A percentile compares a stretch with the other conserved stretches of the same genome.
Conservation (phyloP, 371 early-diverging fungal species). For the Mucor mucedo region DNA sequence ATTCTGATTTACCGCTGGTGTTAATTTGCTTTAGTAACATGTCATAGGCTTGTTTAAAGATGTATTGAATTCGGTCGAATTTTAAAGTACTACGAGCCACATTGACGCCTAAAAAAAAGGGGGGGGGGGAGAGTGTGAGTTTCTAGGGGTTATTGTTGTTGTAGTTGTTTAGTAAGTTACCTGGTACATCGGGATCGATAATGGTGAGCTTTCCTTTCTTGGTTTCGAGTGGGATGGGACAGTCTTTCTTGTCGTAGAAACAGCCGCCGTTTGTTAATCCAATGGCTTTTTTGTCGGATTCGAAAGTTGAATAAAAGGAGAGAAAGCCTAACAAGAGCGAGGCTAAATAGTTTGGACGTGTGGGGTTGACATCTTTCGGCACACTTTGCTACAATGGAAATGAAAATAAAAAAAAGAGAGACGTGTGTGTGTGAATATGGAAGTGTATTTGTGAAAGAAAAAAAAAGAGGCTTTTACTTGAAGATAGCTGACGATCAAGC, state of each 20-base stretch:
- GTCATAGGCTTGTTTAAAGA: not conserved
- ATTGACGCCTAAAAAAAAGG: slow-evolving; percentile 19
- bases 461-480: slow-evolving; percentile 16
- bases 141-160: too few relatives aligned
- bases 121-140: not conserved
- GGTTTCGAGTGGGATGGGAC: not conserved
- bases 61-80: slow-evolving; percentile 9
- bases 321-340: slow-evolving; percentile 23
- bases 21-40: slow-evolving; percentile 2
- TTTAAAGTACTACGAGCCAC: slow-evolving; percentile 24
- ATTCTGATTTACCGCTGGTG: slow-evolving; percentile 5
- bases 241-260: slow-evolving; percentile 2
- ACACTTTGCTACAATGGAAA: slow-evolving; percentile 11
- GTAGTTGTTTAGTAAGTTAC: not conserved
- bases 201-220: slow-evolving; percentile 19
- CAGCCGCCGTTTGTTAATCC: slow-evolving; percentile 8
- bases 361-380: not conserved
- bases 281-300: slow-evolving; percentile 12
- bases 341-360: slow-evolving; percentile 16
- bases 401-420: too few relatives aligned
- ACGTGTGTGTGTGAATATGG: too few relatives aligned
- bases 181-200: slow-evolving; percentile 27
- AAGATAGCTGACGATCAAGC: slow-evolving; percentile 34
- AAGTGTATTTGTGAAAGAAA: too few relatives aligned
- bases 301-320: slow-evolving; percentile 22